These are phyloP conservation scores for Serendipita vermifera DNA, from an alignment of 768 basidiomycete genomes.

Conservation along the genomic window DNA sequence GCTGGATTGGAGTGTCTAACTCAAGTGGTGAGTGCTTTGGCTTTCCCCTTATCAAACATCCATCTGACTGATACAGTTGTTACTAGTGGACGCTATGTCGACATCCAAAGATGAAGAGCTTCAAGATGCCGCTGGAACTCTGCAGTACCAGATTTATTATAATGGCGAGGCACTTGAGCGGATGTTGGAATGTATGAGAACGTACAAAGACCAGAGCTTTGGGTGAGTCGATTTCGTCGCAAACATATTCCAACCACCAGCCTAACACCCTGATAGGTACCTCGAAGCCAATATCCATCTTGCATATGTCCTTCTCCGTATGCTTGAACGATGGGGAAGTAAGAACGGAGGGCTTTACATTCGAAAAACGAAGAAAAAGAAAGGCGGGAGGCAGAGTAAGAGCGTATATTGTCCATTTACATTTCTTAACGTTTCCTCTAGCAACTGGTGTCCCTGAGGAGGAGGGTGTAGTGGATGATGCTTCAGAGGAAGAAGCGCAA, in stretches of 20 bases:
- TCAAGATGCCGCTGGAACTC: slow-evolving; percentile 60
- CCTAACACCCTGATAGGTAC: slow-evolving; percentile 54
- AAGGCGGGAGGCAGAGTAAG: slow-evolving; percentile 25
- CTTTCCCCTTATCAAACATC: neutral
- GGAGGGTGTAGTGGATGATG: slow-evolving; percentile 54
- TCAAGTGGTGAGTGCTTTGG: slow-evolving; percentile 41
- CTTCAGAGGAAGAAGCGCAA: slow-evolving; percentile 50
- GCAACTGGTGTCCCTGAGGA: slow-evolving; percentile 20
- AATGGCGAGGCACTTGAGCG: slow-evolving; percentile 90
- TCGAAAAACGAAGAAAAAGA: slow-evolving; percentile 38
- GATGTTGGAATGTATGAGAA: slow-evolving; percentile 58
- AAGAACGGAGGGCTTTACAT: slow-evolving; percentile 62
- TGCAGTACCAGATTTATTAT: slow-evolving; percentile 88
- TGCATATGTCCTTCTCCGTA: slow-evolving; percentile 68
- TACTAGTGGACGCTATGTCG: slow-evolving; percentile 78
- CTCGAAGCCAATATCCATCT: slow-evolving; percentile 78
- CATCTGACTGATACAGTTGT: slow-evolving; percentile 28
- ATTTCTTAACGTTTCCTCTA: neutral
- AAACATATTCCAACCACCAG: neutral
- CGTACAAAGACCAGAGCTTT: slow-evolving; percentile 59
- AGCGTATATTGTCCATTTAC: neutral
- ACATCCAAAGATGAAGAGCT: slow-evolving; percentile 38
- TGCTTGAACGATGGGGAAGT: slow-evolving; percentile 84
- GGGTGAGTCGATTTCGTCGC: slow-evolving; percentile 21
- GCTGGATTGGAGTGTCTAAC: slow-evolving; percentile 90